Evolutionary conservation across 225 moss, liverwort and hornwort genomes (phyloP).

Genomic region (Ulota crispa): DNA sequence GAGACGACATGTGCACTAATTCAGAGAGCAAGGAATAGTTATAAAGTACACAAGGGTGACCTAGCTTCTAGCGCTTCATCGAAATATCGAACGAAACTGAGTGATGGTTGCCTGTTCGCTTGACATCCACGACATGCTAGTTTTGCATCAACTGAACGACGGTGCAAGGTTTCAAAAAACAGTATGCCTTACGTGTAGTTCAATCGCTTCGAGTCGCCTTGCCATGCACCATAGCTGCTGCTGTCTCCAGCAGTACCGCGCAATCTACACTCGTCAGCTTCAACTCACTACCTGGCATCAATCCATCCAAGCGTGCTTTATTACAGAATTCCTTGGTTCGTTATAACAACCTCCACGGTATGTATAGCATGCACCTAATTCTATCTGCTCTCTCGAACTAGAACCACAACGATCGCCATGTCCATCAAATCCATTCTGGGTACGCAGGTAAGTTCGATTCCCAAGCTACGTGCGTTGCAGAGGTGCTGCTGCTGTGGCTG

Average conservation of each 20-base stretch:
- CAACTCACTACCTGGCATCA: background rate
- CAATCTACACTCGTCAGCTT: background rate
- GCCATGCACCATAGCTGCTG: background rate
- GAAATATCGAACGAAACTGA: background rate
- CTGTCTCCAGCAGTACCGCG: background rate
- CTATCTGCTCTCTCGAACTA: background rate
- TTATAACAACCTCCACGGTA: background rate
- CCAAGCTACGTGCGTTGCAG: background rate
- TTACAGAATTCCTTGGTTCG: background rate
- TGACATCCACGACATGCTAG: background rate
- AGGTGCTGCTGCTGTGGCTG: background rate
- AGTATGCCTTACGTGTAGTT: background rate
- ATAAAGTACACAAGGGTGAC: background rate
- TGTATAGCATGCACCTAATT: background rate
- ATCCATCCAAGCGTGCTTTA: no score
- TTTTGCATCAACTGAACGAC: background rate
- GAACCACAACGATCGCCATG: background rate
- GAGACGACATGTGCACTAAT: background rate
- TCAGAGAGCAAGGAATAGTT: background rate
- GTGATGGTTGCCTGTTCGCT: background rate
- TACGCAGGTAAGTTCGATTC: background rate
- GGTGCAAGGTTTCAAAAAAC: background rate
- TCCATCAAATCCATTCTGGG: background rate
- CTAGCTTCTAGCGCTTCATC: background rate
- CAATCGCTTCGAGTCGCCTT: background rate